phyloP scores from a whole-genome alignment of 805 yeast genomes.

The Henningerozyma blattae region DNA sequence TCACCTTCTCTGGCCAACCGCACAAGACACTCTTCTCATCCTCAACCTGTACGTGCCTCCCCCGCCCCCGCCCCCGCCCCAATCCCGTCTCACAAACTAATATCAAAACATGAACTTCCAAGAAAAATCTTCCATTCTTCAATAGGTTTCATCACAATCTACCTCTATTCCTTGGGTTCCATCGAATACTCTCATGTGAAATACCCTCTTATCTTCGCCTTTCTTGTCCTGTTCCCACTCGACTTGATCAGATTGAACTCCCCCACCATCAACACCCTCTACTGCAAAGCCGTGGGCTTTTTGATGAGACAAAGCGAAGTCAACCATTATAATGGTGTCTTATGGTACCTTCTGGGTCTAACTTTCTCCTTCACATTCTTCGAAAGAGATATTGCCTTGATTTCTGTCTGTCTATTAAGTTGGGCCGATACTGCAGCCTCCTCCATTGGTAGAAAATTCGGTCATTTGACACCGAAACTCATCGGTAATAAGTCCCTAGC shows the following conservation, averaged over 20 bases:
- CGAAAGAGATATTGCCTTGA: constrained; percentile 70
- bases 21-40: too few species aligned
- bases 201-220: constrained; percentile 42
- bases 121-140: constrained; percentile 82
- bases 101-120: constrained; percentile 77
- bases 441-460: constrained; percentile 78
- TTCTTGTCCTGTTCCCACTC: constrained; percentile 42
- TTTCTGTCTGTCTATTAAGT: constrained; percentile 69
- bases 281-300: constrained; percentile 61
- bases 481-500: constrained; percentile 73
- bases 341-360: constrained; percentile 78
- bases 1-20: too few species aligned
- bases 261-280: constrained; percentile 49
- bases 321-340: constrained; percentile 64
- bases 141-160: constrained; percentile 73
- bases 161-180: constrained; percentile 49
- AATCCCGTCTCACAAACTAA: too few species aligned
- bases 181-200: constrained; percentile 44
- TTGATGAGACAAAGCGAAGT: constrained; percentile 80
- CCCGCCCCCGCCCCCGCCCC: too few species aligned
- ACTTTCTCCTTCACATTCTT: constrained; percentile 54
- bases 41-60: too few species aligned
- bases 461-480: constrained; percentile 74
- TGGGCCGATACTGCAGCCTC: constrained; percentile 99
- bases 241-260: constrained; percentile 59